A percentile compares a stretch with the other conserved stretches of the same genome.
These are phyloP conservation scores for Phytophthora lateralis DNA, from an alignment of 352 stramenopile species.

Conservation along the genomic window DNA sequence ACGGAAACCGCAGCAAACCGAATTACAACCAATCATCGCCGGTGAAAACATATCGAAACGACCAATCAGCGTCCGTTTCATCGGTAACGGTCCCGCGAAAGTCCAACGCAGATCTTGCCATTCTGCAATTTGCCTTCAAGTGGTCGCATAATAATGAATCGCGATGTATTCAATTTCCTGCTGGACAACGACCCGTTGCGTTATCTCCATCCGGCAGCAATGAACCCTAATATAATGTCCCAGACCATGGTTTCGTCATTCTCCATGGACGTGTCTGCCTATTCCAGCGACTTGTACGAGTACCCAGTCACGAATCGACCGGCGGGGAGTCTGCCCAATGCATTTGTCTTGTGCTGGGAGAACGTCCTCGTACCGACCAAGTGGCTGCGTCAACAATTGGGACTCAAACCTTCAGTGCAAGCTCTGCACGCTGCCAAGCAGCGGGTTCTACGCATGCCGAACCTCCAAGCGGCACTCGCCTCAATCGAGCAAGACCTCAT, in stretches of 20 bases:
- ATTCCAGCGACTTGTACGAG: conserved; percentile 63
- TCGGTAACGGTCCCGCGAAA: conserved; percentile 4
- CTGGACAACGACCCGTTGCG: conserved; percentile 20
- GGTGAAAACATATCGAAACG: neutral
- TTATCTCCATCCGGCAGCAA: neutral
- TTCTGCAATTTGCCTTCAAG: conserved; percentile 22
- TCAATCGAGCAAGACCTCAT: conserved; percentile 62
- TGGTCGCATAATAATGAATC: conserved; percentile 29
- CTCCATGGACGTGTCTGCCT: conserved; percentile 63
- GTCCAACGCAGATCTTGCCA: conserved; percentile 6
- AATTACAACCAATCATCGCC: conserved; percentile 6
- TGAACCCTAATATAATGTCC: conserved; percentile 41
- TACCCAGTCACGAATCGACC: conserved; percentile 43
- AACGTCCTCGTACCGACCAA: conserved; percentile 66
- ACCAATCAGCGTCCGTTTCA: conserved; percentile 28
- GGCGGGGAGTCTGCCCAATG: conserved; percentile 43
- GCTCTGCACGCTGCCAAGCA: conserved; percentile 59
- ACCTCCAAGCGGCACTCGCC: conserved; percentile 57
- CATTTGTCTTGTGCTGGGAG: conserved; percentile 72
- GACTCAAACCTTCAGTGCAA: conserved; percentile 42
- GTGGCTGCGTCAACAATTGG: conserved; percentile 65
- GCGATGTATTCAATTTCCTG: conserved; percentile 36
- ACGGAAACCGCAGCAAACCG: neutral
- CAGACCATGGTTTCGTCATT: conserved; percentile 64
- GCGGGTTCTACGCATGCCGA: conserved; percentile 44